Evolutionary conservation across 208 protist genomes (phyloP).

Genomic region (Crithidia thermophila): DNA sequence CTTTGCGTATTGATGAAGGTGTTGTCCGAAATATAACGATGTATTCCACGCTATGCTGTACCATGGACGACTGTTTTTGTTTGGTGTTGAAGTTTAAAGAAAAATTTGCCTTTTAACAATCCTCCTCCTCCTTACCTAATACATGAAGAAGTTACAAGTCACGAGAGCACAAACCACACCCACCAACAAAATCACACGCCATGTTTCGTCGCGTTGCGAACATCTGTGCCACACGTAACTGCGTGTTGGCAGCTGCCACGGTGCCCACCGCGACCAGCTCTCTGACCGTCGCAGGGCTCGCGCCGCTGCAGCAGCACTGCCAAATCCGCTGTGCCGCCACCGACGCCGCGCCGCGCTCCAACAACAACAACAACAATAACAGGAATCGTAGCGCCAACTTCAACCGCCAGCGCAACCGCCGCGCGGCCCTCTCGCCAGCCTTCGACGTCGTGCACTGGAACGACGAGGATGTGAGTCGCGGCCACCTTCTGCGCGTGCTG

Average conservation of each 20-base stretch:
- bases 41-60: no score
- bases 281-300: neutral
- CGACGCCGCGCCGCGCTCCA: constrained; percentile 21
- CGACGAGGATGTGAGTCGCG: constrained; percentile 61
- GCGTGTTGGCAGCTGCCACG: neutral
- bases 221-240: constrained; percentile 1
- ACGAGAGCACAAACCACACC: no score
- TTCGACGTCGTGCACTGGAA: constrained; percentile 91
- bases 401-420: constrained; percentile 36
- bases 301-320: neutral
- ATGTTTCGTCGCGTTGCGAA: constrained; percentile 46
- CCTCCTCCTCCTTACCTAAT: no score
- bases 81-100: no score
- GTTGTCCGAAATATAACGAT: no score
- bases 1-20: no score
- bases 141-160: no score
- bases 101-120: no score
- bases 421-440: constrained; percentile 53
- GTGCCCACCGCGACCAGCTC: constrained; percentile 1
- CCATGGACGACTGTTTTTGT: no score
- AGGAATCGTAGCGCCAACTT: constrained; percentile 8
- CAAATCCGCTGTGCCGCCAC: constrained; percentile 16
- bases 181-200: neutral
- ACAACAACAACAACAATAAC: constrained; percentile 25
- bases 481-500: constrained; percentile 75